Conservation (phyloP, 108 stramenopile genomes). For the Nannochloropsis gaditana region DNA sequence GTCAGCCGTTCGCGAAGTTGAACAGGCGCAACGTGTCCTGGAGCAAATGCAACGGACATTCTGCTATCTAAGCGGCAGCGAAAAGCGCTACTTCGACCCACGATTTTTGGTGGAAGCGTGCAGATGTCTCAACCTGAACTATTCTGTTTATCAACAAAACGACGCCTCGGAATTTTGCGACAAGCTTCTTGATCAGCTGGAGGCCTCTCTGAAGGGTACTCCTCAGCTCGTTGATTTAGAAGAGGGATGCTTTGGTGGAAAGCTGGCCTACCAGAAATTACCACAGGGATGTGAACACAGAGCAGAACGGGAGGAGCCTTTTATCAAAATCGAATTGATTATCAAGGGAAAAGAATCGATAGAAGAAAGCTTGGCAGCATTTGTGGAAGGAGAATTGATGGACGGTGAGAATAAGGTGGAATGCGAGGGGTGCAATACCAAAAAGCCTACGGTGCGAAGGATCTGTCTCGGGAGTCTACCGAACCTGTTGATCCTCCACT, state of each 20-base stretch:
- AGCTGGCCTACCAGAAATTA: constrained; percentile 25
- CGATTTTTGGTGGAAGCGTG: constrained; percentile 83
- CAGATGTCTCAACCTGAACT: constrained; percentile 85
- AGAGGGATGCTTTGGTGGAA: constrained; percentile 30
- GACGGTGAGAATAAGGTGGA: constrained; percentile 80
- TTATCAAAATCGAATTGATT: constrained; percentile 84
- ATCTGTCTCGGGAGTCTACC: constrained; percentile 82
- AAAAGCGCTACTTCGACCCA: constrained; percentile 84
- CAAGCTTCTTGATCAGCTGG: constrained; percentile 84
- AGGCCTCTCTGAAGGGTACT: constrained; percentile 72
- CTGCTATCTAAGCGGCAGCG: constrained; percentile 72
- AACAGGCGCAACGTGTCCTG: constrained; percentile 73
- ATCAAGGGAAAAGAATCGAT: constrained; percentile 84
- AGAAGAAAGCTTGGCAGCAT: constrained; percentile 79
- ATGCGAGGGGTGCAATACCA: constrained; percentile 88
- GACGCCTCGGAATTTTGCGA: constrained; percentile 95
- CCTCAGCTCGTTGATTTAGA: constrained; percentile 28
- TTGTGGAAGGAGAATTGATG: constrained; percentile 90
- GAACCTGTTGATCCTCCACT: constrained; percentile 78
- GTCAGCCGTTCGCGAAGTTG: constrained; percentile 51
- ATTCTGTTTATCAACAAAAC: constrained; percentile 96
- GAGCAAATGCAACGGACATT: constrained; percentile 94
- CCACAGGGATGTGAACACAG: constrained; percentile 50
- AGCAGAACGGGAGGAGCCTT: constrained; percentile 81
- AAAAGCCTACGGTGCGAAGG: constrained; percentile 79